Conservation (phyloP, 1,284 basidiomycete species). For the Ganoderma resinaceum region DNA sequence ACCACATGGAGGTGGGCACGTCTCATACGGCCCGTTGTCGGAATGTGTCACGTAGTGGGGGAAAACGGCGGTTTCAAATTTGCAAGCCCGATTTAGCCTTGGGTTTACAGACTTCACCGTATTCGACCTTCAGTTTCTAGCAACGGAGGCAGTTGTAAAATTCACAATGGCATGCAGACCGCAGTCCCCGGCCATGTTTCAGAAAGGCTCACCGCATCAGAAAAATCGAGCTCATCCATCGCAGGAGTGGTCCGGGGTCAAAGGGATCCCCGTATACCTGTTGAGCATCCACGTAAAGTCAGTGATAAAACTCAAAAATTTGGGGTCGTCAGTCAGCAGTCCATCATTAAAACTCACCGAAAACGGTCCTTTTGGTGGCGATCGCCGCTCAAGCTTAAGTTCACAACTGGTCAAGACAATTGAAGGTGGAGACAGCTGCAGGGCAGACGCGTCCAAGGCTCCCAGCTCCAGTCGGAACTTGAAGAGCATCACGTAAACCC, state of each 20-base stretch:
- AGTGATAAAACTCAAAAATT: neutral
- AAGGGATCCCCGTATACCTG: neutral
- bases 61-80: neutral
- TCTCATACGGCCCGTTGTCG: too few relatives aligned
- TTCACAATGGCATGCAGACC: neutral
- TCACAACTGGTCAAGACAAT: neutral
- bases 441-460: neutral
- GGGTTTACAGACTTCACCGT: neutral
- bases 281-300: neutral
- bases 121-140: neutral
- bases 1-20: too few relatives aligned
- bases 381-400: neutral
- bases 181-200: neutral
- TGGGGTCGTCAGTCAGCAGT: neutral
- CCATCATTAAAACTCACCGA: neutral
- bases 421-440: neutral
- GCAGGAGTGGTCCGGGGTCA: neutral
- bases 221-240: neutral
- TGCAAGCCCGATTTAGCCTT: neutral
- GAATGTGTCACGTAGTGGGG: neutral
- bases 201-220: neutral
- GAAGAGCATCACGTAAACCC: neutral
- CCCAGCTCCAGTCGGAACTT: conserved; percentile 1
- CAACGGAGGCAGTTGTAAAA: neutral
- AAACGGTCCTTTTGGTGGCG: neutral